Percentiles rank a stretch among this genome's conserved stretches.
Evolutionary conservation across 495 filamentous ascomycete genomes (phyloP).

Genomic region (Bryoglossum gracile): DNA sequence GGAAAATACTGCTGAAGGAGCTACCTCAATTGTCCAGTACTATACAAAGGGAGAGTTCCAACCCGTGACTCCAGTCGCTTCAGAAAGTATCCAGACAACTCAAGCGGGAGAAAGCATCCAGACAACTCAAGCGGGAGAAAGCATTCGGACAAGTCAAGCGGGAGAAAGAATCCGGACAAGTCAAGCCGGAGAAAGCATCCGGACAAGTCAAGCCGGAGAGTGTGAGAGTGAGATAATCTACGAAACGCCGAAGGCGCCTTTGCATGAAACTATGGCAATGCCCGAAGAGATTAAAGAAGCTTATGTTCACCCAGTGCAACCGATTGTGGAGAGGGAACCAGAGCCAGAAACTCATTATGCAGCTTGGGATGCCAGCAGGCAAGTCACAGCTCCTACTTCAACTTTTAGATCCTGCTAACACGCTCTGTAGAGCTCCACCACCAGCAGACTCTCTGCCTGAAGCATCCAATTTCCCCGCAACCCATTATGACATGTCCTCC

Average conservation of each 20-base stretch:
- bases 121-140: too few species aligned
- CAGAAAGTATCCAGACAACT: too few species aligned
- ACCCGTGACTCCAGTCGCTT: conserved; percentile 22
- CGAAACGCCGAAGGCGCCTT: conserved; percentile 21
- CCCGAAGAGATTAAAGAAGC: conserved; percentile 14
- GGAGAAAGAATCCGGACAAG: too few species aligned
- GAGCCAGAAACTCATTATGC: conserved; percentile 32
- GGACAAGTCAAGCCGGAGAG: conserved; percentile 7
- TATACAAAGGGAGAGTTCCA: conserved; percentile 47
- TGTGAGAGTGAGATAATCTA: conserved; percentile 18
- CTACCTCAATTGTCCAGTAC: conserved; percentile 40
- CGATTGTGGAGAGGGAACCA: conserved; percentile 6
- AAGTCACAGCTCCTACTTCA: conserved; percentile 18
- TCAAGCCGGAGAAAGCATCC: too few species aligned
- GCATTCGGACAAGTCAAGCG: too few species aligned
- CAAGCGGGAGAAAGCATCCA: too few species aligned
- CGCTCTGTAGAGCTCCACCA: conserved; percentile 55
- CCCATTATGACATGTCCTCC: conserved; percentile 69
- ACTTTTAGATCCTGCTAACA: conserved; percentile 17
- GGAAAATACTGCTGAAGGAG: conserved; percentile 13
- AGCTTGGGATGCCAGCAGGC: conserved; percentile 65
- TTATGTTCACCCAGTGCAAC: conserved; percentile 19
- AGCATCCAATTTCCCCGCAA: conserved; percentile 64
- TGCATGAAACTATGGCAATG: conserved; percentile 13
- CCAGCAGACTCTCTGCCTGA: conserved; percentile 69